Evolutionary conservation across 208 protist species (phyloP).

Genomic region (Sergeia podlipaevii): DNA sequence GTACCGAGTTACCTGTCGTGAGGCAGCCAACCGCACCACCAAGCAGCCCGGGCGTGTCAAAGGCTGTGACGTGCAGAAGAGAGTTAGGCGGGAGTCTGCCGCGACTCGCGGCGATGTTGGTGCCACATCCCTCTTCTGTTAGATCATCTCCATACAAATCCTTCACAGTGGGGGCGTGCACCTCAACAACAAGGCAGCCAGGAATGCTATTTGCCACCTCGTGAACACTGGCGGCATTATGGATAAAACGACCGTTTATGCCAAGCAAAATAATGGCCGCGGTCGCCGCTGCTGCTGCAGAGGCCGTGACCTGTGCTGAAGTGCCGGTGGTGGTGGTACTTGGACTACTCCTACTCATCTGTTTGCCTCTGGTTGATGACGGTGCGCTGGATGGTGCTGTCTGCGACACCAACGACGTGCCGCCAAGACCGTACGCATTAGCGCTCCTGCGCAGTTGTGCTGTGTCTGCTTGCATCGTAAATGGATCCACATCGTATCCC

Average conservation of each 20-base stretch:
- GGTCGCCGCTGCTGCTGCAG: background rate
- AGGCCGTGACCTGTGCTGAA: too few species aligned
- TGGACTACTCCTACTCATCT: too few species aligned
- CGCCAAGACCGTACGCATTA: constrained; percentile 13
- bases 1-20: constrained; percentile 4
- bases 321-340: too few species aligned
- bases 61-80: constrained; percentile 19
- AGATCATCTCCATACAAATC: background rate
- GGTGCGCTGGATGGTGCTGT: too few species aligned
- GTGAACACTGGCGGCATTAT: constrained; percentile 7
- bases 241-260: constrained; percentile 14
- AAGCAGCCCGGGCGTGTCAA: constrained; percentile 17
- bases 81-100: too few species aligned
- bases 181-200: constrained; percentile 4
- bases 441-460: constrained; percentile 16
- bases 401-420: too few species aligned
- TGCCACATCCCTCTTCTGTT: background rate
- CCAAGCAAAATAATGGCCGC: constrained; percentile 16
- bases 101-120: too few species aligned
- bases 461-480: too few species aligned
- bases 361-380: too few species aligned
- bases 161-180: constrained; percentile 14
- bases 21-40: constrained; percentile 22
- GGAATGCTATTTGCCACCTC: background rate
- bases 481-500: constrained; percentile 24